These are phyloP conservation scores for Daldinia sp. DNA, from an alignment of 2,329 filamentous ascomycete species.

Conservation along the genomic window DNA sequence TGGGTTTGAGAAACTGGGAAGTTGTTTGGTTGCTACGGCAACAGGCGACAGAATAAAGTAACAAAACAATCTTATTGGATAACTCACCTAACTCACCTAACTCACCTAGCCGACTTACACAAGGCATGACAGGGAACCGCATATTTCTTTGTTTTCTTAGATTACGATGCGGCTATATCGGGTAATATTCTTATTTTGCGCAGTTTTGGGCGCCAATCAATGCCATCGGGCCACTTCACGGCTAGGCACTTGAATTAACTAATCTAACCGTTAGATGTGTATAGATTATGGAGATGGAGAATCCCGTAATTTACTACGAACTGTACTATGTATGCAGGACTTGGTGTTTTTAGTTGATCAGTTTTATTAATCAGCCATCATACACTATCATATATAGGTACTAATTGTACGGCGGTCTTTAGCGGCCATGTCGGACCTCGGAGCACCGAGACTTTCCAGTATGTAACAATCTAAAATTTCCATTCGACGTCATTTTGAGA, in stretches of 20 bases:
- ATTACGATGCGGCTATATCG: background rate
- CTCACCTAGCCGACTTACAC: background rate
- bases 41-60: slow-evolving; percentile 29
- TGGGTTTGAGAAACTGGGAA: slow-evolving; percentile 4
- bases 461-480: slow-evolving; percentile 12
- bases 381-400: too few species aligned
- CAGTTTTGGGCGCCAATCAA: background rate
- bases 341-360: background rate
- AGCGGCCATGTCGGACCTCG: slow-evolving; percentile 39
- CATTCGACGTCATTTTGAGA: slow-evolving; percentile 32
- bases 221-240: background rate
- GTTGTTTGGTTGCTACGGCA: slow-evolving; percentile 42
- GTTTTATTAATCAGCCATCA: background rate
- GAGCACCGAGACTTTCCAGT: slow-evolving; percentile 18
- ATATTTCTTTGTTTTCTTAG: background rate
- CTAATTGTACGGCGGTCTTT: too few species aligned
- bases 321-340: too few species aligned
- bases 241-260: background rate
- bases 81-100: too few species aligned
- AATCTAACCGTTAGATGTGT: too few species aligned
- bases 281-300: too few species aligned
- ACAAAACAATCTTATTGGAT: background rate
- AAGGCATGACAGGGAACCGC: too few species aligned
- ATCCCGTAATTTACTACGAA: too few species aligned
- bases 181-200: background rate